Percentiles rank a stretch among this genome's conserved stretches.
phyloP scores from a whole-genome alignment of 352 stramenopile species.

The Thalassiosira oceanica region DNA sequence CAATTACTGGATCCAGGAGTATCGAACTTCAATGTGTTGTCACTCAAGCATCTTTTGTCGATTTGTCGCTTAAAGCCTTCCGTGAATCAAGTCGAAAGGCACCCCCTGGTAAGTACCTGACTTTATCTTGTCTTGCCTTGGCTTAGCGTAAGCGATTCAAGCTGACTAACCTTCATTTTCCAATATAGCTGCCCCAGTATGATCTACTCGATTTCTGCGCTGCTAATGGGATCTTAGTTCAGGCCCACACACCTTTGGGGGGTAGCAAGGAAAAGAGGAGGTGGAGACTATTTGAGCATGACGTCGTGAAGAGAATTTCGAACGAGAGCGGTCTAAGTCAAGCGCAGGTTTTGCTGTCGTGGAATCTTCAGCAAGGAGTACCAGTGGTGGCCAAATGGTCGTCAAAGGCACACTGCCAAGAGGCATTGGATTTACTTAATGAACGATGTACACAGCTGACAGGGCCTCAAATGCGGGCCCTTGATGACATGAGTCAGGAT shows the following conservation, averaged over 20 bases:
- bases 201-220: constrained; percentile 71
- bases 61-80: constrained; percentile 65
- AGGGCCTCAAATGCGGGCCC: constrained; percentile 51
- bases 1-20: too few species aligned
- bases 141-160: too few species aligned
- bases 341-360: constrained; percentile 62
- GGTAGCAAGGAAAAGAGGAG: constrained; percentile 28
- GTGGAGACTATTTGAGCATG: constrained; percentile 50
- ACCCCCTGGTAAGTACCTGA: too few species aligned
- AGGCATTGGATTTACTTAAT: constrained; percentile 27
- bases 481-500: constrained; percentile 62
- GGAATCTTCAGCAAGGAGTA: constrained; percentile 71
- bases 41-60: constrained; percentile 61
- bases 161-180: too few species aligned
- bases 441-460: constrained; percentile 20
- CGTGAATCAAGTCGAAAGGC: constrained; percentile 83
- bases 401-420: constrained; percentile 38
- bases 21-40: constrained; percentile 74
- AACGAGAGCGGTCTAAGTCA: constrained; percentile 40
- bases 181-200: constrained; percentile 68
- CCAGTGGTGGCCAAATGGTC: constrained; percentile 57
- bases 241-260: constrained; percentile 77
- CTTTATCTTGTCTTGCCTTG: too few species aligned
- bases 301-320: constrained; percentile 36
- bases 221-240: constrained; percentile 63